Percentiles rank a stretch among this genome's conserved stretches.
phyloP scores from a whole-genome alignment of 495 filamentous ascomycete genomes.

The Xeromyces bisporus region DNA sequence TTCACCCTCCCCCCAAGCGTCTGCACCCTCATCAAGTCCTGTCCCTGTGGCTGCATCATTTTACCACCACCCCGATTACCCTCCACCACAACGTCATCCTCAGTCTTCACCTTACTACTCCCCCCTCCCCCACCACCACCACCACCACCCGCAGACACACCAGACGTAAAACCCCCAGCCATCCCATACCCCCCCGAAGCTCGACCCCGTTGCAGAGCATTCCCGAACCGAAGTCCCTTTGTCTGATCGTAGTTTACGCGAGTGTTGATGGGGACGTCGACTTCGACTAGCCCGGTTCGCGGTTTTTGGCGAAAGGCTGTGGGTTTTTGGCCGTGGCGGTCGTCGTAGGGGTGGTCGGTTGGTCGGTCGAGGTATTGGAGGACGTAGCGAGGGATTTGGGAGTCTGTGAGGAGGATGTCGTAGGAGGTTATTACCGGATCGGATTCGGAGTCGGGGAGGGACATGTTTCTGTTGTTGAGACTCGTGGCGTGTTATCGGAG shows the following conservation, averaged over 20 bases:
- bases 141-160: too few species aligned
- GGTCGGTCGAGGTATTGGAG: conserved; percentile 50
- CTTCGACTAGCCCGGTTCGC: conserved; percentile 49
- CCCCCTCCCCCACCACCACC: too few species aligned
- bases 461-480: too few species aligned
- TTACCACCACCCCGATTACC: conserved; percentile 14
- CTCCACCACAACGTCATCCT: conserved; percentile 21
- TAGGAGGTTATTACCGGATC: conserved; percentile 43
- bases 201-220: conserved; percentile 41
- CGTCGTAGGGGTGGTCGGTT: conserved; percentile 37
- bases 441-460: too few species aligned
- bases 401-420: conserved; percentile 43
- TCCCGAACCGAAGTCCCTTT: conserved; percentile 49
- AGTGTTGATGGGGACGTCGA: conserved; percentile 53
- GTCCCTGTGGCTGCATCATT: conserved; percentile 14
- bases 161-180: conserved; percentile 39
- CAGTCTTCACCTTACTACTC: conserved; percentile 21
- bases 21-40: conserved; percentile 18
- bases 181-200: conserved; percentile 38
- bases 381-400: conserved; percentile 36
- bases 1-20: conserved; percentile 54
- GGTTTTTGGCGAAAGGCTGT: conserved; percentile 48
- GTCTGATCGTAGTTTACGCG: conserved; percentile 43
- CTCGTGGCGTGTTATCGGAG: too few species aligned
- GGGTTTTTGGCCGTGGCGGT: conserved; percentile 34